Percentiles rank a stretch among this genome's conserved stretches.
These are phyloP conservation scores for Epichloe typhina DNA, from an alignment of 2,329 filamentous ascomycete species.

Conservation along the genomic window DNA sequence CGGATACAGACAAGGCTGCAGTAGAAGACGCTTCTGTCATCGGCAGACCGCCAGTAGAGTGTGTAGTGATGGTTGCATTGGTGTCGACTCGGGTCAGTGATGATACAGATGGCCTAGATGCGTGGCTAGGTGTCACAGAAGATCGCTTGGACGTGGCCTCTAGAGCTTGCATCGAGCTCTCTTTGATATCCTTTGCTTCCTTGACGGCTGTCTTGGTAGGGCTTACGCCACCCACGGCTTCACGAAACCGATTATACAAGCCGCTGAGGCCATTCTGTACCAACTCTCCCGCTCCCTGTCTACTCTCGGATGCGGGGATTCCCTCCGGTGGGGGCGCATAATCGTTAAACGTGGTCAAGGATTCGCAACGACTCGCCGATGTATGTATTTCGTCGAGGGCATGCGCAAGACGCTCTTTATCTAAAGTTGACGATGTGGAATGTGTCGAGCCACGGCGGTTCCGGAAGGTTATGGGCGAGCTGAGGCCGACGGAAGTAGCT, in stretches of 20 bases:
- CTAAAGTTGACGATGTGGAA: conserved; percentile 30
- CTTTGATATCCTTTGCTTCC: conserved; percentile 18
- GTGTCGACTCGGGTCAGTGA: conserved; percentile 30
- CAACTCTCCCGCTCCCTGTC: conserved; percentile 56
- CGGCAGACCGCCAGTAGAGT: conserved; percentile 17
- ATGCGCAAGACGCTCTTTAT: conserved; percentile 63
- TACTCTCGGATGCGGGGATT: conserved; percentile 48
- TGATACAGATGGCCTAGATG: conserved; percentile 27
- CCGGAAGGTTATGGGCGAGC: conserved; percentile 19
- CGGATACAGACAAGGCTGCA: conserved; percentile 16
- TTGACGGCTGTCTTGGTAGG: conserved; percentile 23
- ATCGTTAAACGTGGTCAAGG: conserved; percentile 87
- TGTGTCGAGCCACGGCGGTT: conserved; percentile 26
- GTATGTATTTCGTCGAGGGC: conserved; percentile 80
- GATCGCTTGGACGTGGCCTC: conserved; percentile 29
- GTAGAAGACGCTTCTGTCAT: conserved; percentile 26
- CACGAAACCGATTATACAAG: conserved; percentile 73
- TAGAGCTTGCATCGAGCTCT: conserved; percentile 17
- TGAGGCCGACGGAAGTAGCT: conserved; percentile 11
- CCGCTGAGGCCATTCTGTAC: conserved; percentile 81
- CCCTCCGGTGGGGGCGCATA: conserved; percentile 59
- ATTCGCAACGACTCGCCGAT: conserved; percentile 71
- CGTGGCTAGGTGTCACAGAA: conserved; percentile 25
- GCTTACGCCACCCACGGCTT: conserved; percentile 61
- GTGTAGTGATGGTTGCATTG: conserved; percentile 15